These are phyloP conservation scores for Colletotrichum melonis DNA, from an alignment of 2,329 filamentous ascomycete genomes.

Conservation along the genomic window DNA sequence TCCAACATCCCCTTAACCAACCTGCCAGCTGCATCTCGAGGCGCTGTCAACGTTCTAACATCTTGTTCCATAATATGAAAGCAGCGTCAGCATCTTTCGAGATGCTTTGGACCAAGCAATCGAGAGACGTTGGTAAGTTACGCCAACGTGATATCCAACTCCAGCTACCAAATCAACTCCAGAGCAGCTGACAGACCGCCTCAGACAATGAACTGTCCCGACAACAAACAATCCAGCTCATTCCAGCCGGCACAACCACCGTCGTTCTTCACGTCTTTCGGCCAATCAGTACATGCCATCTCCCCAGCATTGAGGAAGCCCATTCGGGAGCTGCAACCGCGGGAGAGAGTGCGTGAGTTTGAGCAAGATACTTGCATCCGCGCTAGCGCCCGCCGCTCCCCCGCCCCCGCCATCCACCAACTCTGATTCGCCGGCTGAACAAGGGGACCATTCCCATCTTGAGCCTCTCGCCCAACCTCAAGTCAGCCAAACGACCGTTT, in stretches of 20 bases:
- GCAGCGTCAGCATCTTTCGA: too few relatives aligned
- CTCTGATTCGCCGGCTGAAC: conserved; percentile 27
- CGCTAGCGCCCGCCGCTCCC: conserved; percentile 29
- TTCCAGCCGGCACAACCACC: neutral
- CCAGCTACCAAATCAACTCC: neutral
- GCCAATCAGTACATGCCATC: neutral
- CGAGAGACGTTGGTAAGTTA: neutral
- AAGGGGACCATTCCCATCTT: neutral
- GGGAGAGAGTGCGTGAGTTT: conserved; percentile 33
- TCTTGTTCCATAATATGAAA: too few relatives aligned
- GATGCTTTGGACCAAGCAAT: neutral
- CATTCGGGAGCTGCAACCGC: neutral
- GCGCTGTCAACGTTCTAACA: too few relatives aligned
- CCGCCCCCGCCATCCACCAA: conserved; percentile 21
- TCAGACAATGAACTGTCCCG: neutral
- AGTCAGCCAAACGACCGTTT: neutral
- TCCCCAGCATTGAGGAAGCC: neutral
- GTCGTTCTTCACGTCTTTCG: neutral
- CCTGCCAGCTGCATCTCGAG: too few relatives aligned
- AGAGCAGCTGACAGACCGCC: neutral
- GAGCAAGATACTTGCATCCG: conserved; percentile 38
- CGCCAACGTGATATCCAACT: neutral
- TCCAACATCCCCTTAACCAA: too few relatives aligned
- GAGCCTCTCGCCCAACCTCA: conserved; percentile 19
- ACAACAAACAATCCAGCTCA: neutral